Evolutionary conservation across 352 stramenopile genomes (phyloP).

Genomic region (Phytopythium mirpurense): DNA sequence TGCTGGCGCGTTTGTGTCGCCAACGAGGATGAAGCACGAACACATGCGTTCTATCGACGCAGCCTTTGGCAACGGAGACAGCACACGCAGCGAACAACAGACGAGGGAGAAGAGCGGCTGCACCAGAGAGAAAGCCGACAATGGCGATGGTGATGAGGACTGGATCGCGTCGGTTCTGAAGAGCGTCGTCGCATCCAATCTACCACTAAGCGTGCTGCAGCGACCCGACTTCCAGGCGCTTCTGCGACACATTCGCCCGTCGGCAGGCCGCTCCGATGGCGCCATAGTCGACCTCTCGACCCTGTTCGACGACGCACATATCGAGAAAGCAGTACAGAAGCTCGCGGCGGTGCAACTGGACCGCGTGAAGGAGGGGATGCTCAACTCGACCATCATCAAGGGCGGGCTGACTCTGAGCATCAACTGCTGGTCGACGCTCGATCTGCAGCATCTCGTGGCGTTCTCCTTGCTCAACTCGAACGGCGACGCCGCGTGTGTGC

Average conservation of each 20-base stretch:
- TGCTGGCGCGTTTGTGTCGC: neutral
- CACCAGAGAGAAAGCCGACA: neutral
- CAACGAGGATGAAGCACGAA: neutral
- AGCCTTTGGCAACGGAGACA: neutral
- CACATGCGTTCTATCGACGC: neutral
- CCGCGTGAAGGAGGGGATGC: constrained; percentile 76
- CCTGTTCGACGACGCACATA: constrained; percentile 6
- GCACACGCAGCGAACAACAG: neutral
- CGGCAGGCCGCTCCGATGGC: constrained; percentile 3
- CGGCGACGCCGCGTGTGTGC: constrained; percentile 62
- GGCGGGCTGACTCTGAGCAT: constrained; percentile 72
- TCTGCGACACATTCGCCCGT: constrained; percentile 21
- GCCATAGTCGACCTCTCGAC: neutral
- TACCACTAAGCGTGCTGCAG: constrained; percentile 34
- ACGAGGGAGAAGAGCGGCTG: neutral
- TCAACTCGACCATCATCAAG: constrained; percentile 73
- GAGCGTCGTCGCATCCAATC: constrained; percentile 24
- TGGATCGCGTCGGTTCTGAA: constrained; percentile 19
- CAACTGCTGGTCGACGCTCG: constrained; percentile 58
- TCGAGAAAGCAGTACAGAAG: constrained; percentile 28
- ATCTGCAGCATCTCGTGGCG: constrained; percentile 60
- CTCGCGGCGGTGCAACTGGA: constrained; percentile 54
- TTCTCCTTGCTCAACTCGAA: constrained; percentile 80
- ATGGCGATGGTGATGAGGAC: neutral
- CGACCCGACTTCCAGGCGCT: constrained; percentile 39